Evolutionary conservation across 1,284 basidiomycete genomes (phyloP), one percentile per base, ranked within the genome.

Genomic region (Heterobasidion occidentale): DNA sequence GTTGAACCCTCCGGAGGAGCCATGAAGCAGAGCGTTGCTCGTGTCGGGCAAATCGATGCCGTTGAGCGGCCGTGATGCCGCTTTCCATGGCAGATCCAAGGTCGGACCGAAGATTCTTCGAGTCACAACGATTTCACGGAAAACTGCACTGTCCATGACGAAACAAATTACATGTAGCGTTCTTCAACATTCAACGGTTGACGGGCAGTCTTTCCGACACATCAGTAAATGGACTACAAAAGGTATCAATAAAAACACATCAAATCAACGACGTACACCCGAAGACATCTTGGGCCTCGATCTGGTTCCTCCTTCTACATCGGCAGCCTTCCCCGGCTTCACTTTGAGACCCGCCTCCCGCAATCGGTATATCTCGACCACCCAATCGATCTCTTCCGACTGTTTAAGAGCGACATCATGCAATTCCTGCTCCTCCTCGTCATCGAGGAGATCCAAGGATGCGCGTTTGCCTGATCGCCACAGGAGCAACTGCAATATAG

Each of bases 401-500:
- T 83, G 70, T 58, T 70, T 67, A 51, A 71, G 60, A 12, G 79
- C 84, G 42, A 77, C 62, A 14, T 71, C 66, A 62, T 82, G 80
- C 33, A 90, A 65, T 52, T 66, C 67, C 58, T 71, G 65, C 68
- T 90, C 88, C 57, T 86, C 82, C 27, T 72, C 71, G 0, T 68
- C 64, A 1, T 77, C 67, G 15, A 84, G 74, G 9, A 86, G 68
- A 2, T 73, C 70, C 6, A 73, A 50, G 0, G 75, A 74, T 1
- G 64, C 74, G 19, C 88, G 84, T 38, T 77, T 68, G 1, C 83
- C 85, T 14, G 71, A 70, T 15, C 85, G 79, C 85, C 87, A 89
- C 14, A 89, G 68, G 7, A 88, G 70, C 15, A 90, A 72, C 64
- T 90, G 88, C 46, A 84, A 72, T 44, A 87, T 73, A 1, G 83